Base-by-base conservation (phyloP, 2,329 filamentous ascomycete genomes). In the Phialophora tarda region DNA sequence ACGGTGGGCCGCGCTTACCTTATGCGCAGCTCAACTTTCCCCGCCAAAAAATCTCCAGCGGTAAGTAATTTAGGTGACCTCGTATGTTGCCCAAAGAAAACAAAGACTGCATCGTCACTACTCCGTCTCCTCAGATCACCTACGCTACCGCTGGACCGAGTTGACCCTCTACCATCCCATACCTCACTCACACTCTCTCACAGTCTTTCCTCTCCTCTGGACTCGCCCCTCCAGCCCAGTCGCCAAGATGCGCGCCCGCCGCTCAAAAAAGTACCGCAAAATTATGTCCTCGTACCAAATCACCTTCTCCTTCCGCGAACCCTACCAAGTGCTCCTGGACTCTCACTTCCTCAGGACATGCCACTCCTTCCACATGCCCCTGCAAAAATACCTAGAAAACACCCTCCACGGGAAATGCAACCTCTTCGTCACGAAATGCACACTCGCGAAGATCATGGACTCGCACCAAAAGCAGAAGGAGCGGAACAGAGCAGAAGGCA, bases 271-370 rank as follows among this genome's bases (percentile, higher is more conserved):
- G 74, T 93, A 92, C 78, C 87, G 89, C 76, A 97, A 97, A 88
- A 88, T 97, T 75, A 96, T 99, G 89, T 89, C 92, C 80, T 90
- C 94, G 76, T 97, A 93, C 85, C 88, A 89, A 76, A 85, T 94
- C 78, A 89, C 88, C 67, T 97, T 96, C 77, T 90, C 91, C 67
- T 97, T 97, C 78, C 91, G 93, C 73, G 91, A 95, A 80, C 93
- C 95, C 11, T 98, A 97, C 81, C 95, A 98, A 81, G 89, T 96
- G 59, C 82, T 97, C 51, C 88, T 97, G 68, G 93, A 97, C 76
- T 91, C 92, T 66, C 88, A 93, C 71, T 91, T 98, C 73, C 86
- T 98, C 59, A 85, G 87, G 74, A 92, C 96, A 77, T 89, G 93
- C 24, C 87, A 90, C 71, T 86, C 87, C 58, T 95, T 91, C 82